phyloP scores from a whole-genome alignment of 495 filamentous ascomycete species.

The Aspergillus avenaceus region DNA sequence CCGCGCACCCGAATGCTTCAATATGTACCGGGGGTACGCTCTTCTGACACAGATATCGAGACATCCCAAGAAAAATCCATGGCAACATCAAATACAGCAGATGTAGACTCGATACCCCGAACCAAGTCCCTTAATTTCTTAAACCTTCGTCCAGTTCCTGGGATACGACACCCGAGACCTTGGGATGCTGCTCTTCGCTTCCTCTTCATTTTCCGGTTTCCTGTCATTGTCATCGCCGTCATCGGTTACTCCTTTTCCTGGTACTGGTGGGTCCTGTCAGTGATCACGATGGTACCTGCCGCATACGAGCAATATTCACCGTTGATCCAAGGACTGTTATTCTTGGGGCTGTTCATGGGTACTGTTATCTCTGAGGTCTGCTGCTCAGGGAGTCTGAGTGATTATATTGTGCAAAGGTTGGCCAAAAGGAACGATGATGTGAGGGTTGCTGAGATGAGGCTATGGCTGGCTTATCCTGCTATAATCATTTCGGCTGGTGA shows the following conservation, averaged over 20 bases:
- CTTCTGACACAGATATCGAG: slow-evolving; percentile 20
- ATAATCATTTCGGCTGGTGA: slow-evolving; percentile 42
- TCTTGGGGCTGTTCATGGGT: slow-evolving; percentile 54
- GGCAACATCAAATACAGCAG: not conserved
- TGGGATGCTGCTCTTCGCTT: slow-evolving; percentile 49
- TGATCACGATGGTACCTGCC: slow-evolving; percentile 56
- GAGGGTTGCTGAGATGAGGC: slow-evolving; percentile 52
- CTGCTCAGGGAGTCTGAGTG: slow-evolving; percentile 52
- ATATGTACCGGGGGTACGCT: slow-evolving; percentile 16
- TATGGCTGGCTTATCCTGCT: slow-evolving; percentile 59
- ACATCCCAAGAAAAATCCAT: slow-evolving; percentile 11
- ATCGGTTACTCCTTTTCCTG: slow-evolving; percentile 53
- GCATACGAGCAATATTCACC: slow-evolving; percentile 51
- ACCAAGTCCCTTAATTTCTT: slow-evolving; percentile 49
- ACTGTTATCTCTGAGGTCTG: slow-evolving; percentile 51
- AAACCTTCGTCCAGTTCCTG: slow-evolving; percentile 48
- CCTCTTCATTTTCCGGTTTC: slow-evolving; percentile 44
- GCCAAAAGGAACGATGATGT: slow-evolving; percentile 43
- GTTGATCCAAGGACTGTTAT: slow-evolving; percentile 55
- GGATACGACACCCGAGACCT: slow-evolving; percentile 49
- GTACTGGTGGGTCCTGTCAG: slow-evolving; percentile 62
- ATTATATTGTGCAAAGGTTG: slow-evolving; percentile 44
- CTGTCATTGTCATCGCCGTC: slow-evolving; percentile 42
- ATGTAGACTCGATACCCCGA: slow-evolving; percentile 23
- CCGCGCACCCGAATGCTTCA: slow-evolving; percentile 50